Conservation (phyloP, 192 early-diverging fungal species). For the Backusella psychrophila region DNA sequence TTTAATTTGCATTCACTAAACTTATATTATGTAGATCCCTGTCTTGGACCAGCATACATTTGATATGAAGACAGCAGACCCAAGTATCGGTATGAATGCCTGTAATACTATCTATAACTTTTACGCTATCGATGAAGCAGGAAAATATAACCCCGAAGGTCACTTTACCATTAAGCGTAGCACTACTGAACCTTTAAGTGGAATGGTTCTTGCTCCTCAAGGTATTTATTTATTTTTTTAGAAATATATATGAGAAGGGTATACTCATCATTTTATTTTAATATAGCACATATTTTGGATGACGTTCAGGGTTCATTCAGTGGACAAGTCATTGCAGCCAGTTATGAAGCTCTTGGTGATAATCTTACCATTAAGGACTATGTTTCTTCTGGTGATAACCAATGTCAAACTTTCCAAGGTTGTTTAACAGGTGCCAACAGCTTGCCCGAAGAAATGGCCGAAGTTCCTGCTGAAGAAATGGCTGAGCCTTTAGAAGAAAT, state of each 20-base stretch:
- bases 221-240: not conserved
- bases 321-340: constrained; percentile 5
- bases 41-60: not conserved
- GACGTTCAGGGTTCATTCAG: not conserved
- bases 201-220: constrained; percentile 14
- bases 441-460: not conserved
- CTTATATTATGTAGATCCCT: not conserved
- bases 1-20: not conserved
- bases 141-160: constrained; percentile 6
- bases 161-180: constrained; percentile 10
- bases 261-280: not conserved
- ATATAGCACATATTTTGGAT: constrained; percentile 8
- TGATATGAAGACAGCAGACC: not conserved
- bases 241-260: not conserved
- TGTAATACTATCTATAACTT: constrained; percentile 12
- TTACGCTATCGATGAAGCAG: not conserved
- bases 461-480: not conserved
- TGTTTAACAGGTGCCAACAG: not conserved
- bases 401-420: not conserved
- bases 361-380: not conserved
- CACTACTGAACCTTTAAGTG: not conserved
- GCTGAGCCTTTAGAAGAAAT: not conserved
- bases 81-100: not conserved
- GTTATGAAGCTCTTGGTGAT: constrained; percentile 1
- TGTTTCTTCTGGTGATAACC: not conserved